Conservation (phyloP, 2,329 filamentous ascomycete genomes). For the Podosphaera aphanis region DNA sequence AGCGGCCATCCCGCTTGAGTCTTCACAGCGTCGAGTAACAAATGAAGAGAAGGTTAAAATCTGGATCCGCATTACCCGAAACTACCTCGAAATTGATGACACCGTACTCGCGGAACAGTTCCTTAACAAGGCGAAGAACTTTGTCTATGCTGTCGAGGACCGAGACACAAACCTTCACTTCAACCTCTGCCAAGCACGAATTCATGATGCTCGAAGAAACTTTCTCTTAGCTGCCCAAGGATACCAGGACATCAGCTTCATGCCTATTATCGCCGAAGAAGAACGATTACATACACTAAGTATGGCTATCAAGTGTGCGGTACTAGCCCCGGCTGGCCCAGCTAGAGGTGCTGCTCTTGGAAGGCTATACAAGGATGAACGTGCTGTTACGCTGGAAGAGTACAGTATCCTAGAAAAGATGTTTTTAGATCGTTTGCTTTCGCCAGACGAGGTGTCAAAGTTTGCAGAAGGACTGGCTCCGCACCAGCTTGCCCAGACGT, state of each 20-base stretch:
- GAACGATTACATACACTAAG: constrained; percentile 68
- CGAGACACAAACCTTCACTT: constrained; percentile 61
- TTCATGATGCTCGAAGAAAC: constrained; percentile 70
- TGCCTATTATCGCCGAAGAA: constrained; percentile 55
- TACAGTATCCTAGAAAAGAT: constrained; percentile 90
- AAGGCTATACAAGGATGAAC: constrained; percentile 81
- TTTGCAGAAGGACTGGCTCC: constrained; percentile 62
- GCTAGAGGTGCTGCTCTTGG: constrained; percentile 57
- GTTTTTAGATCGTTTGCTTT: constrained; percentile 71
- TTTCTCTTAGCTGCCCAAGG: constrained; percentile 73
- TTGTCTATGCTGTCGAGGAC: constrained; percentile 59
- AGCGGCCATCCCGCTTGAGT: constrained; percentile 69
- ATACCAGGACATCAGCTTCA: constrained; percentile 72
- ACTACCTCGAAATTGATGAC: constrained; percentile 87
- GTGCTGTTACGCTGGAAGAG: constrained; percentile 50
- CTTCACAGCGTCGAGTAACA: constrained; percentile 61
- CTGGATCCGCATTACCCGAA: constrained; percentile 84
- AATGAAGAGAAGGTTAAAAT: constrained; percentile 62
- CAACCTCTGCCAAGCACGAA: constrained; percentile 73
- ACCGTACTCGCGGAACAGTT: constrained; percentile 64
- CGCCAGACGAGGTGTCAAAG: constrained; percentile 57
- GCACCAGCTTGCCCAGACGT: constrained; percentile 74
- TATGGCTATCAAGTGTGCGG: constrained; percentile 75
- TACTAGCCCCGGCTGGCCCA: constrained; percentile 78
- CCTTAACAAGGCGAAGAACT: constrained; percentile 84